Base-by-base conservation (phyloP, 2,329 filamentous ascomycete species). In the Emergomyces pasteurianus region DNA sequence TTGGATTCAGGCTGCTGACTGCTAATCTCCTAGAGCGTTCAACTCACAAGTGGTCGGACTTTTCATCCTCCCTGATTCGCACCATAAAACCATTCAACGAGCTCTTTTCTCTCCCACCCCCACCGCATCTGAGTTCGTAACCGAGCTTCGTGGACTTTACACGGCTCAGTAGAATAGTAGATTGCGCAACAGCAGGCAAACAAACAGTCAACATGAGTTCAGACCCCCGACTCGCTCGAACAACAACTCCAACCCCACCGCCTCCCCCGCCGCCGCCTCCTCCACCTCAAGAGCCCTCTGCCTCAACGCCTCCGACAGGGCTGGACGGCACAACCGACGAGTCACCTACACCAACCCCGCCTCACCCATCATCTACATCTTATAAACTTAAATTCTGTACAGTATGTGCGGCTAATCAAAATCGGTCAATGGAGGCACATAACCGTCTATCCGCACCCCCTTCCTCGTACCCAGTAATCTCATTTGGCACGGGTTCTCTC, bases 341-440 rank as follows among this genome's bases (percentile, higher is more conserved):
- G 58, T 63, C 62, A 43, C 54, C 59, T 31, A 61, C 61, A 58
- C 62, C 53, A 61, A 55, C 64, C 46, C 66, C 64, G 36, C 66
- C 64, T 31, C 64, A 77, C 60, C 75, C 78, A 31, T 74, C 78
- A 16, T 79, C 82, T 31, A 78, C 78, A n/a, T 83, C 81, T 58
- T 96, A 86, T 81, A 96, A 94, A 76, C 83, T 99, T 64, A 65
- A 64, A 61, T 65, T 65, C 61, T 65, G 64, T 60, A 65, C 64
- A 52, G 64, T 99, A n/a, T 99, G 94, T 76, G 94, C 94, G 8
- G 96, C 91, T 70, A 99, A 99, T 70, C 91, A 99, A 75, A 99
- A 99, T 72, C 86, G 94, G 85, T 95, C 90, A n/a, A 97, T 99
- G 94, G 94, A 97, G 81, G 92, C 92, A n/a, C 94, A 99, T 75